Evolutionary conservation across 495 filamentous ascomycete species (phyloP), one percentile per base, ranked within the genome.

Genomic region (Extremus antarcticus): DNA sequence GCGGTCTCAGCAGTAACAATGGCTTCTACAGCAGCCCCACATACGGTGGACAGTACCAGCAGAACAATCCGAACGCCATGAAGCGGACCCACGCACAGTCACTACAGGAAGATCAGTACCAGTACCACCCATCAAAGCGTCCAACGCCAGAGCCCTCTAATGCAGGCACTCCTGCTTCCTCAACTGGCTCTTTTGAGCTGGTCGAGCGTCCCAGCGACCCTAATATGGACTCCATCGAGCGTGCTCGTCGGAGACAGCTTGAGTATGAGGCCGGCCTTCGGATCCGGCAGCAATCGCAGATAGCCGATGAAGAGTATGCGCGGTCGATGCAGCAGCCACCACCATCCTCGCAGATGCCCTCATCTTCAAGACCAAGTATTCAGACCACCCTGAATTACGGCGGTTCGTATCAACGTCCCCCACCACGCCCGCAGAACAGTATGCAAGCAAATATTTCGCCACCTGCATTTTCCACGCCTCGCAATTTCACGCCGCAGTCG

Each of bases 371-470:
- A 10, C 25, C 50, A 16, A 39, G 24, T 41, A 38, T 62, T 0
- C 59, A 62, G 25, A 62, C 59, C 29, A 62, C 59, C 17, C 16
- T 62, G 4, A 45, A 39, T 13, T 41, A 53, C 41, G 48, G 39
- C 19, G 59, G 59, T 40, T 47, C 51, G 1, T 58, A 49, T 43
- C 50, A 51, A 2, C 50, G 56, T 3, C 55, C 56, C 10, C 55
- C 59, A 8, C 55, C 55, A 13, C 24, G 16, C 19, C 41, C 41
- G 4, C 41, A 45, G 41, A 7, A 21, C 8, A 45, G 8, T 9
- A 7, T n/a, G 7, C 7, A 21, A 4, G 15, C n/a, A n/a, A 45
- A 21, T 7, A n/a, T 17, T 3, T n/a, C 41, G 35, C n/a, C 9
- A 17, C 41, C 41, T 8, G 41, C 8, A 3, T 15, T 2, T 39